Evolutionary conservation across 208 protist species (phyloP).

Genomic region (Trypanosoma theileri): DNA sequence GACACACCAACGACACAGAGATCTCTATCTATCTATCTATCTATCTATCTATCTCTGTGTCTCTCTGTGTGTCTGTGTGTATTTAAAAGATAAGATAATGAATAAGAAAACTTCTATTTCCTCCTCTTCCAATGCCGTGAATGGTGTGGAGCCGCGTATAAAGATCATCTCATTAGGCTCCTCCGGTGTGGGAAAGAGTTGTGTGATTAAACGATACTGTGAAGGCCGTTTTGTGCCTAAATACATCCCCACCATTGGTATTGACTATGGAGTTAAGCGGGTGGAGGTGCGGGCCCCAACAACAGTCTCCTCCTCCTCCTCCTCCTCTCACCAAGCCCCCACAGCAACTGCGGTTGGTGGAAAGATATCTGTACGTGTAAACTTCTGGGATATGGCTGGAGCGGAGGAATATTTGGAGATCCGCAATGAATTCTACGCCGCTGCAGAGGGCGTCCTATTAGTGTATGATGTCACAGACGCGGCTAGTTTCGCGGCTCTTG

Average conservation of each 20-base stretch:
- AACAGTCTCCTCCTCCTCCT: neutral
- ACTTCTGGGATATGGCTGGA: conserved; percentile 97
- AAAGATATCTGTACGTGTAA: conserved; percentile 78
- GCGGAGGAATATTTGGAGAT: conserved; percentile 88
- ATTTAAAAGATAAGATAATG: conserved; percentile 1
- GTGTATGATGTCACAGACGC: conserved; percentile 73
- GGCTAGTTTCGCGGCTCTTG: conserved; percentile 58
- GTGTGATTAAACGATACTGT: conserved; percentile 96
- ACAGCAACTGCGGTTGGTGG: neutral
- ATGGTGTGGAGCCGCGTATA: conserved; percentile 51
- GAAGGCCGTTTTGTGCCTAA: conserved; percentile 94
- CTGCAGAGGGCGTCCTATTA: conserved; percentile 90
- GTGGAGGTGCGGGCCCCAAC: conserved; percentile 43
- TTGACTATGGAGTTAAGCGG: conserved; percentile 96
- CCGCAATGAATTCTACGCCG: conserved; percentile 96
- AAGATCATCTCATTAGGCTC: conserved; percentile 93
- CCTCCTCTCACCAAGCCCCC: neutral
- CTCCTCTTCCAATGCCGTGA: conserved; percentile 22
- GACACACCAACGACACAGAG: too few species aligned
- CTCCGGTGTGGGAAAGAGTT: conserved; percentile 92
- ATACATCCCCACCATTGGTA: conserved; percentile 97
- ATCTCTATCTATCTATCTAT: neutral
- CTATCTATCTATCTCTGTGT: neutral
- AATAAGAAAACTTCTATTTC: neutral
- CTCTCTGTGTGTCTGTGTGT: neutral